Conservation (phyloP, 2,329 filamentous ascomycete species). For the Allantophomopsis lycopodina region DNA sequence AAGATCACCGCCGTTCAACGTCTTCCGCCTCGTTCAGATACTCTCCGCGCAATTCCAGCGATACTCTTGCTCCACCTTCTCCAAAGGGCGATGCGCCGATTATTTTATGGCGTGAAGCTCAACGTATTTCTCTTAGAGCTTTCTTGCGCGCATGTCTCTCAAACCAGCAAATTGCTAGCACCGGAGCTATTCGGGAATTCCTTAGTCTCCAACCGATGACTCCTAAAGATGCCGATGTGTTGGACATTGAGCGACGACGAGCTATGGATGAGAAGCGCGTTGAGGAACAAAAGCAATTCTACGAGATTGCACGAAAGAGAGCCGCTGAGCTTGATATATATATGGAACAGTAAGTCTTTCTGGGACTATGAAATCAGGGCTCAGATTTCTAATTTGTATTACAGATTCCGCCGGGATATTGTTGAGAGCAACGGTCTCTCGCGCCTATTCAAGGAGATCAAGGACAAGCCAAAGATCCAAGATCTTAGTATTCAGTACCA, state of each 20-base stretch:
- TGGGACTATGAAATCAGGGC: background rate
- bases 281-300: conserved; percentile 87
- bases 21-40: conserved; percentile 20
- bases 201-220: conserved; percentile 59
- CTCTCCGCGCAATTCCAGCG: conserved; percentile 30
- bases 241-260: conserved; percentile 70
- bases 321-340: conserved; percentile 92
- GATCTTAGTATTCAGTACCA: conserved; percentile 91
- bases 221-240: conserved; percentile 67
- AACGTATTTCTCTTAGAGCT: conserved; percentile 80
- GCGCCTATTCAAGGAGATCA: conserved; percentile 85
- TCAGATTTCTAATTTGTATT: conserved; percentile 5
- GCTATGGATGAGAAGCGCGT: conserved; percentile 76
- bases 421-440: conserved; percentile 72
- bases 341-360: conserved; percentile 69
- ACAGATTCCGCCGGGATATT: conserved; percentile 50
- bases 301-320: conserved; percentile 83
- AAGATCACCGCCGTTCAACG: conserved; percentile 24
- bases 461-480: conserved; percentile 72
- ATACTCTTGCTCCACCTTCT: conserved; percentile 19
- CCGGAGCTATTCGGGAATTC: conserved; percentile 75
- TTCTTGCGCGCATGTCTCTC: conserved; percentile 79
- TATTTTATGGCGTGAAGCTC: conserved; percentile 70
- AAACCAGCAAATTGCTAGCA: conserved; percentile 71
- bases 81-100: conserved; percentile 26